Evolutionary conservation across 2,329 filamentous ascomycete species (phyloP).

Genomic region (Calonectria ilicicola): DNA sequence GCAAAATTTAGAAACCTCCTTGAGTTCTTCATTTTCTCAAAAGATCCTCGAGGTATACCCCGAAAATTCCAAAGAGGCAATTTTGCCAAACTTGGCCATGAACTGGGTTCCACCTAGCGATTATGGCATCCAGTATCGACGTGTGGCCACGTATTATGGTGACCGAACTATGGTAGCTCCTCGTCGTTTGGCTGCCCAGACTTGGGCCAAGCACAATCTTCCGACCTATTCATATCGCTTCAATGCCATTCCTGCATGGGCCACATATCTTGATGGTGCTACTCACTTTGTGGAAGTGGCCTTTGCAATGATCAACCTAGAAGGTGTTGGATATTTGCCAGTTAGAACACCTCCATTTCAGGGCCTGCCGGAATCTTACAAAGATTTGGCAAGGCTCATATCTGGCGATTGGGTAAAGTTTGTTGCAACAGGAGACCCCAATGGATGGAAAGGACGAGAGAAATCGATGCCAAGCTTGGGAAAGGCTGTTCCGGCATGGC

Average conservation of each 20-base stretch:
- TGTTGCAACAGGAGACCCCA: slow-evolving; percentile 21
- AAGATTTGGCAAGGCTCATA: slow-evolving; percentile 18
- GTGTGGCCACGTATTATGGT: slow-evolving; percentile 25
- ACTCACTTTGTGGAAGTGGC: slow-evolving; percentile 27
- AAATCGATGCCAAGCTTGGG: slow-evolving; percentile 5
- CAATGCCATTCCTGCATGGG: slow-evolving; percentile 26
- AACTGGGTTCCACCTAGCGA: slow-evolving; percentile 17
- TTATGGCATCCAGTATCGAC: slow-evolving; percentile 20
- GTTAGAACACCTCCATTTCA: slow-evolving; percentile 23
- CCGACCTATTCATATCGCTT: slow-evolving; percentile 26
- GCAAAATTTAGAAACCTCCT: not conserved
- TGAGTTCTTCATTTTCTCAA: not conserved
- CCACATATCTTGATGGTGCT: slow-evolving; percentile 21
- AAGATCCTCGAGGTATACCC: slow-evolving; percentile 6
- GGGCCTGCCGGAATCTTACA: slow-evolving; percentile 16
- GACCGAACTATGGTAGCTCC: slow-evolving; percentile 23
- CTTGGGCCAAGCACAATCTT: slow-evolving; percentile 41
- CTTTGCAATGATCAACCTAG: slow-evolving; percentile 26
- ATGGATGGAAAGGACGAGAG: slow-evolving; percentile 23
- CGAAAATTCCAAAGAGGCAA: not conserved
- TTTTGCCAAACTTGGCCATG: slow-evolving; percentile 15
- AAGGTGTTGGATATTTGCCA: slow-evolving; percentile 24
- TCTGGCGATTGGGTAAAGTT: slow-evolving; percentile 26
- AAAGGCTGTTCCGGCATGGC: slow-evolving; percentile 16
- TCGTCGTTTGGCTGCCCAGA: slow-evolving; percentile 21